Conservation (phyloP, 2,329 filamentous ascomycete species). For the Apiospora aurea region DNA sequence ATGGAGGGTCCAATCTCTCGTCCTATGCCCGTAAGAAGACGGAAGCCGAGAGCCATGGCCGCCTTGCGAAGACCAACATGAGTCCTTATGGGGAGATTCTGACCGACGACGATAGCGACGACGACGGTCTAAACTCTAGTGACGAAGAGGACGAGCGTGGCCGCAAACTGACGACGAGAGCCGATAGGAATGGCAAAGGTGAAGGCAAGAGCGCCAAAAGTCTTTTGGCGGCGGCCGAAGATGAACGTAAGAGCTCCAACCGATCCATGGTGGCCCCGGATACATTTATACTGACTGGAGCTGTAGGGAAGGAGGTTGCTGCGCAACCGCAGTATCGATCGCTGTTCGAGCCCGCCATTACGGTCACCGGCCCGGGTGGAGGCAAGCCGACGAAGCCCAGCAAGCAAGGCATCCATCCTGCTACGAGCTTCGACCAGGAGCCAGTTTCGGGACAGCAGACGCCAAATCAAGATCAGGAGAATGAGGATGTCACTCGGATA, state of each 20-base stretch:
- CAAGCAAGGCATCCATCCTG: constrained; percentile 73
- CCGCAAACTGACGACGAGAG: constrained; percentile 61
- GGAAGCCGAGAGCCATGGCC: constrained; percentile 52
- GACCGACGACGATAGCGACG: constrained; percentile 72
- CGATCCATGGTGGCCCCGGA: not conserved
- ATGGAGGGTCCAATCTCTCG: constrained; percentile 68
- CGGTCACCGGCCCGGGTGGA: constrained; percentile 67
- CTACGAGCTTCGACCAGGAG: constrained; percentile 81
- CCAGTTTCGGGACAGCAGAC: constrained; percentile 60
- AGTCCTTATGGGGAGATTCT: constrained; percentile 71
- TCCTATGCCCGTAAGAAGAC: constrained; percentile 64
- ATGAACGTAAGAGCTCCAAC: constrained; percentile 69
- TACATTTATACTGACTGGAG: constrained; percentile 35
- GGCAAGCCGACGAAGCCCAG: constrained; percentile 61
- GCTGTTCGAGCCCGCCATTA: constrained; percentile 72
- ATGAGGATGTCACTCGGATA: constrained; percentile 78
- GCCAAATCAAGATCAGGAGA: constrained; percentile 86
- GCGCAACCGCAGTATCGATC: constrained; percentile 67
- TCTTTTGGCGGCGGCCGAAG: constrained; percentile 76
- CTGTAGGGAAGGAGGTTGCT: constrained; percentile 59
- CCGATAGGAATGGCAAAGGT: constrained; percentile 49
- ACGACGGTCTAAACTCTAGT: constrained; percentile 59
- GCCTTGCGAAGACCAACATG: constrained; percentile 73
- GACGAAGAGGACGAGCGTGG: constrained; percentile 73
- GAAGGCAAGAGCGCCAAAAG: constrained; percentile 53